These are phyloP conservation scores for Lobosporangium transversale DNA, from an alignment of 192 early-diverging fungal genomes.

Conservation along the genomic window DNA sequence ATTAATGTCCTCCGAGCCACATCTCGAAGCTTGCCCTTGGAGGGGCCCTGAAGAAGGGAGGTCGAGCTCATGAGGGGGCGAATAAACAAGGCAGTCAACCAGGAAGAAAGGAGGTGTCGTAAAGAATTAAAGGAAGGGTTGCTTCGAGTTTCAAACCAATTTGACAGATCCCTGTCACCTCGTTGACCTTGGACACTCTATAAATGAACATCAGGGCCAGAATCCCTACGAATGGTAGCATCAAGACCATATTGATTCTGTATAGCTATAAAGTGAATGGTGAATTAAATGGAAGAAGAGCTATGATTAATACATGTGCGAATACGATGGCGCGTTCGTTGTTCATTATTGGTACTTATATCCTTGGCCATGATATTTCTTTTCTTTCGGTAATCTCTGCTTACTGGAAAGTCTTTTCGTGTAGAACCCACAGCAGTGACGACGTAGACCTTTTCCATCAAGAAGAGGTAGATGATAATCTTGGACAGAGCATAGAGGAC, in stretches of 20 bases:
- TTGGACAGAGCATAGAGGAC: constrained; percentile 53
- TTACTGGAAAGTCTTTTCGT: constrained; percentile 37
- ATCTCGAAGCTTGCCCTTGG: constrained; percentile 31
- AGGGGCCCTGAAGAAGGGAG: constrained; percentile 26
- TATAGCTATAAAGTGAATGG: constrained; percentile 10
- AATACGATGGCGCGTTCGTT: neutral
- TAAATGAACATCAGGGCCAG: constrained; percentile 12
- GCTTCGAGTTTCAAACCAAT: constrained; percentile 18
- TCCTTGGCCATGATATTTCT: too few relatives aligned
- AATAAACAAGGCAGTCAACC: constrained; percentile 33
- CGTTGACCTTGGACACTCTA: neutral
- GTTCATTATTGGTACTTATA: too few relatives aligned
- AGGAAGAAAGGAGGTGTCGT: constrained; percentile 26
- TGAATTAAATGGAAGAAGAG: neutral
- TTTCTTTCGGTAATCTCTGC: neutral
- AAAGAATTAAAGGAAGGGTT: constrained; percentile 12
- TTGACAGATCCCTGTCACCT: constrained; percentile 7
- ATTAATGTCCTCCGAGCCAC: constrained; percentile 55
- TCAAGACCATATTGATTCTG: constrained; percentile 25
- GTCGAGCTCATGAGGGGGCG: constrained; percentile 28
- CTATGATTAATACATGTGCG: neutral
- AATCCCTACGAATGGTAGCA: constrained; percentile 24
- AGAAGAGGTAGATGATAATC: constrained; percentile 56
- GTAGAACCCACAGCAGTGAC: constrained; percentile 28
- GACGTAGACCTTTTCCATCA: constrained; percentile 55